Conservation (phyloP, 2,329 filamentous ascomycete genomes). For the Penicillium sp. region DNA sequence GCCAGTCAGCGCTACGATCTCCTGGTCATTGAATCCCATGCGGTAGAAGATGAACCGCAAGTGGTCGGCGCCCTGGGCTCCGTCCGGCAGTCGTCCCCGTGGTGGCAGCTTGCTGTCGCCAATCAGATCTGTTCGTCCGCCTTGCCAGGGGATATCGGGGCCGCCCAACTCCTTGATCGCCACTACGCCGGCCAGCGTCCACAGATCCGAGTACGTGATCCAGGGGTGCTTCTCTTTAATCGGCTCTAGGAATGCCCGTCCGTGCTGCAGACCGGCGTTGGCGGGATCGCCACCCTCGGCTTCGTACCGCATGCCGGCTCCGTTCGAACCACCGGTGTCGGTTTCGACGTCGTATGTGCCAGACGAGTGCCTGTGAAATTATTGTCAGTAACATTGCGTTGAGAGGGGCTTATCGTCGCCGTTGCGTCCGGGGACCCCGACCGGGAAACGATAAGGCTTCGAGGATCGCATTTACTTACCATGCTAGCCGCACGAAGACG, state of each 20-base stretch:
- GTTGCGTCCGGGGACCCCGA: slow-evolving; percentile 2
- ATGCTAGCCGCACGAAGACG: slow-evolving; percentile 62
- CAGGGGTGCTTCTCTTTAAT: slow-evolving; percentile 59
- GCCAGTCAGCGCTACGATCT: slow-evolving; percentile 57
- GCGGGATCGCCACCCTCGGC: slow-evolving; percentile 63
- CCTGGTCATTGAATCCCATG: slow-evolving; percentile 61
- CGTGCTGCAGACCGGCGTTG: slow-evolving; percentile 63
- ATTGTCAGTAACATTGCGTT: background rate
- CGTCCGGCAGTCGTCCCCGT: slow-evolving; percentile 57
- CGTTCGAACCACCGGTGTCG: slow-evolving; percentile 63
- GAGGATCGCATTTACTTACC: slow-evolving; percentile 40
- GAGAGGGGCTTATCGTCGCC: background rate
- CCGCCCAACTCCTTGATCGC: slow-evolving; percentile 62
- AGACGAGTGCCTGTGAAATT: slow-evolving; percentile 54
- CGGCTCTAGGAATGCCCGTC: slow-evolving; percentile 62
- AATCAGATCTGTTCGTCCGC: slow-evolving; percentile 62
- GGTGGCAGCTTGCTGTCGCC: slow-evolving; percentile 60
- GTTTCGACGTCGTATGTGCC: slow-evolving; percentile 61
- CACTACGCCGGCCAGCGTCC: slow-evolving; percentile 61
- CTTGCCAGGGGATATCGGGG: slow-evolving; percentile 55
- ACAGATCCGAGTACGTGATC: slow-evolving; percentile 66
- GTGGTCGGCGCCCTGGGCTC: slow-evolving; percentile 54
- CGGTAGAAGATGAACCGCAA: slow-evolving; percentile 57
- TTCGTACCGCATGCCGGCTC: slow-evolving; percentile 66
- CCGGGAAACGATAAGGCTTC: background rate